These are phyloP conservation scores for Saturnispora kantuleensis DNA, from an alignment of 805 yeast genomes.

Conservation along the genomic window DNA sequence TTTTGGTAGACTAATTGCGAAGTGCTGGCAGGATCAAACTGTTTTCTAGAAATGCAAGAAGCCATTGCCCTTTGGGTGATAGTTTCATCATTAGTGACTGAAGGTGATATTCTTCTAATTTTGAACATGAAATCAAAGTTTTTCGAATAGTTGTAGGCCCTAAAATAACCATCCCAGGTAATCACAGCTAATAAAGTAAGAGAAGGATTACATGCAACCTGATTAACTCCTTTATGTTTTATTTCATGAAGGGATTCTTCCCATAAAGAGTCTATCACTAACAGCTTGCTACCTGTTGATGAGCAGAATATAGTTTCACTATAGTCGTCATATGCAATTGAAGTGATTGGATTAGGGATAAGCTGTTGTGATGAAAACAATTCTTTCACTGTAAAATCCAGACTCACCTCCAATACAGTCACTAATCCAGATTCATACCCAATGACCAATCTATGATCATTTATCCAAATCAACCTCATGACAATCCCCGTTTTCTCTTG, in stretches of 20 bases:
- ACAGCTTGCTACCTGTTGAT: conserved; percentile 35
- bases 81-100: conserved; percentile 12
- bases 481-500: conserved; percentile 41
- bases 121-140: conserved; percentile 19
- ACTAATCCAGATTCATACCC: conserved; percentile 75
- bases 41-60: conserved; percentile 16
- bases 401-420: conserved; percentile 21
- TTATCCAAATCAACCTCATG: conserved; percentile 43
- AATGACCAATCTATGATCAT: conserved; percentile 28
- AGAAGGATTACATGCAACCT: conserved; percentile 15
- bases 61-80: conserved; percentile 5
- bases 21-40: conserved; percentile 10
- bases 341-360: conserved; percentile 46
- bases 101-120: conserved; percentile 19
- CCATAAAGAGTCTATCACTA: not conserved
- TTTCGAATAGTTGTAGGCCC: conserved; percentile 25
- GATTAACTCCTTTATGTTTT: conserved; percentile 32
- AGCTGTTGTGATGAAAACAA: conserved; percentile 25
- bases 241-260: conserved; percentile 11
- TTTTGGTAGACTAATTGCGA: conserved; percentile 16
- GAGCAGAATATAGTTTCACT: conserved; percentile 30
- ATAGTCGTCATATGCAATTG: conserved; percentile 27
- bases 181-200: conserved; percentile 27
- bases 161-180: conserved; percentile 44
- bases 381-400: conserved; percentile 14